These are phyloP conservation scores for Murraya koenigii DNA, from an alignment of 345 rosid genomes.

Conservation along the genomic window DNA sequence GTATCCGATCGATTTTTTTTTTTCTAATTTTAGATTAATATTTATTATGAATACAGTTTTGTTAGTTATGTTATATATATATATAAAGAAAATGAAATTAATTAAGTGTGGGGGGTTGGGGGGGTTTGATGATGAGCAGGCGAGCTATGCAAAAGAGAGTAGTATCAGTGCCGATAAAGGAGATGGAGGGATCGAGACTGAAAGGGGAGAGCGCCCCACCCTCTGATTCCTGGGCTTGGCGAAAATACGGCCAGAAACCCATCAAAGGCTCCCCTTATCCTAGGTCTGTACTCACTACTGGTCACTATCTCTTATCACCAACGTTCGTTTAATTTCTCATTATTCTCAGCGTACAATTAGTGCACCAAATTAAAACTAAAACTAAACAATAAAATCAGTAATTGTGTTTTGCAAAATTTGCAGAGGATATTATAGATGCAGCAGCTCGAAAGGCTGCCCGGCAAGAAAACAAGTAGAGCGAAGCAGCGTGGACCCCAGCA, in stretches of 20 bases:
- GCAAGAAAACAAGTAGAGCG: conserved; percentile 98
- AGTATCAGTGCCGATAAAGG: conserved; percentile 84
- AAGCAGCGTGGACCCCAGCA: conserved; percentile 77
- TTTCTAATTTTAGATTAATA: no score
- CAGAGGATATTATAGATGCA: conserved; percentile 95
- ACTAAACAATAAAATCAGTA: no score
- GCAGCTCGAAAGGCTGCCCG: conserved; percentile 96
- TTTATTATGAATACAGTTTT: no score
- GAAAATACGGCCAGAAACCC: conserved; percentile 98
- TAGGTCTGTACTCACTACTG: conserved; percentile 33
- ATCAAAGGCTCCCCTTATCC: conserved; percentile 98
- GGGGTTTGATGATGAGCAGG: conserved; percentile 33
- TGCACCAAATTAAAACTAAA: no score
- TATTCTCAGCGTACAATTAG: no score
- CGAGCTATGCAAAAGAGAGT: conserved; percentile 70
- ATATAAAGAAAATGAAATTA: no score
- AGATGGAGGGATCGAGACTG: conserved; percentile 59
- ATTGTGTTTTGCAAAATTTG: neutral
- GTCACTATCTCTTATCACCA: no score
- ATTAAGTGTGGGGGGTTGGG: no score
- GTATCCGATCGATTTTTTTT: no score
- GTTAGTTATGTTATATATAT: neutral
- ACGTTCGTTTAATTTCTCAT: no score
- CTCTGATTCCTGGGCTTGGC: conserved; percentile 98
- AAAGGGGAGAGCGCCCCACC: conserved; percentile 84